Percentiles rank a stretch among this genome's conserved stretches.
phyloP scores from a whole-genome alignment of 2,329 filamentous ascomycete genomes.

The Balansia obtecta region DNA sequence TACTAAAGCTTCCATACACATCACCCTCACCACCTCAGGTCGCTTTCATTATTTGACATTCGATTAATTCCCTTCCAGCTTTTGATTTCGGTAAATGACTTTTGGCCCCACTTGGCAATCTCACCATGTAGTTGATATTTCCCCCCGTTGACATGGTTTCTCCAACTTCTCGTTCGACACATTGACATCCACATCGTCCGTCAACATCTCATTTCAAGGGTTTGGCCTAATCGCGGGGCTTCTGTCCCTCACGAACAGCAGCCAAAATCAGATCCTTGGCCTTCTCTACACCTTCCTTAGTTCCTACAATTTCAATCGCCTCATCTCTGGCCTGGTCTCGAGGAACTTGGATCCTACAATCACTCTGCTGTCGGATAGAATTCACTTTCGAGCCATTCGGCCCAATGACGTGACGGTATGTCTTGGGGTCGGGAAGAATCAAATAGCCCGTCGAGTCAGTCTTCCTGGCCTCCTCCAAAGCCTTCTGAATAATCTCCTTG shows the following conservation, averaged over 20 bases:
- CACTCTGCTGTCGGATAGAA: constrained; percentile 79
- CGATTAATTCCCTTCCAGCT: neutral
- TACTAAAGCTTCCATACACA: too few species aligned
- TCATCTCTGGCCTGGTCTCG: constrained; percentile 63
- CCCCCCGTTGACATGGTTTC: neutral
- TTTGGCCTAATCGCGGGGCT: constrained; percentile 17
- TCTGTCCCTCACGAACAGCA: constrained; percentile 54
- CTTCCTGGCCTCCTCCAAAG: constrained; percentile 59
- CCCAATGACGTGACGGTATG: constrained; percentile 84
- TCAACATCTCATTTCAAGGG: neutral
- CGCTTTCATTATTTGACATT: neutral
- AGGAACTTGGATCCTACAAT: constrained; percentile 88
- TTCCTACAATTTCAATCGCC: constrained; percentile 82
- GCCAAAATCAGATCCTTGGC: constrained; percentile 83
- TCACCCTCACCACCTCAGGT: too few species aligned
- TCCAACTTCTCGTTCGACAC: neutral
- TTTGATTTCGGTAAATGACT: neutral
- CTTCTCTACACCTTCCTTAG: constrained; percentile 67
- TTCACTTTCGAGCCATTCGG: constrained; percentile 86
- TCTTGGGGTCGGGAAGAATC: constrained; percentile 75
- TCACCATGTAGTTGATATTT: neutral
- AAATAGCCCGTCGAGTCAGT: constrained; percentile 72
- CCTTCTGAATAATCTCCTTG: constrained; percentile 58
- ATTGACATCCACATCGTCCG: neutral
- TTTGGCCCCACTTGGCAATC: neutral